phyloP scores from a whole-genome alignment of 2,329 filamentous ascomycete species.

The Fusarium mundagurra region DNA sequence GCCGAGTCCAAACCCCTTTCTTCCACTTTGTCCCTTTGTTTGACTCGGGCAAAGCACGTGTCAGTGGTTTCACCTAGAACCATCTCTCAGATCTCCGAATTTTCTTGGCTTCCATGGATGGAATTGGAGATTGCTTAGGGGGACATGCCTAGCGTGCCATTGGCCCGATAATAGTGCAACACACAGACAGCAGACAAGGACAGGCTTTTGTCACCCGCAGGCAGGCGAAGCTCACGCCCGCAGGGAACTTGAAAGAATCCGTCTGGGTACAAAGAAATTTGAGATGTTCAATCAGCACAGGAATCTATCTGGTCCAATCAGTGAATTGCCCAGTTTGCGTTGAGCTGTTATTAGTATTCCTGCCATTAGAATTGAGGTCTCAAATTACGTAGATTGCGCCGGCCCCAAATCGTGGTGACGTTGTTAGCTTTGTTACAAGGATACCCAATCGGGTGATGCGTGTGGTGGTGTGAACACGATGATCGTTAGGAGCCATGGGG shows the following conservation, averaged over 20 bases:
- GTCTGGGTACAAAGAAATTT: neutral
- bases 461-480: conserved; percentile 6
- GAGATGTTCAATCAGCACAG: neutral
- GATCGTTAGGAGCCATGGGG: neutral
- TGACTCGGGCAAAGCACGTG: conserved; percentile 12
- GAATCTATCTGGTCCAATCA: neutral
- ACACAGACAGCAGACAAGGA: conserved; percentile 12
- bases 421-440: conserved; percentile 8
- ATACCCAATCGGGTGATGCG: neutral
- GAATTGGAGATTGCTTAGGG: conserved; percentile 24
- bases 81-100: conserved; percentile 13
- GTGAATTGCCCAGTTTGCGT: too few species aligned
- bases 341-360: neutral
- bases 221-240: neutral
- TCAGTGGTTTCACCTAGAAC: conserved; percentile 18
- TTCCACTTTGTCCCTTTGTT: conserved; percentile 1
- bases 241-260: neutral
- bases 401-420: conserved; percentile 4
- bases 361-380: too few species aligned
- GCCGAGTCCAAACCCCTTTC: neutral
- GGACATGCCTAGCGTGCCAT: neutral
- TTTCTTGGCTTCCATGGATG: conserved; percentile 12
- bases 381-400: neutral
- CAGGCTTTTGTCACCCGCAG: conserved; percentile 3
- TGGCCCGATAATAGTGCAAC: conserved; percentile 25